Evolutionary conservation across 495 filamentous ascomycete species (phyloP), one percentile per base, ranked within the genome.

Genomic region (Trichoderma orchidacearum): DNA sequence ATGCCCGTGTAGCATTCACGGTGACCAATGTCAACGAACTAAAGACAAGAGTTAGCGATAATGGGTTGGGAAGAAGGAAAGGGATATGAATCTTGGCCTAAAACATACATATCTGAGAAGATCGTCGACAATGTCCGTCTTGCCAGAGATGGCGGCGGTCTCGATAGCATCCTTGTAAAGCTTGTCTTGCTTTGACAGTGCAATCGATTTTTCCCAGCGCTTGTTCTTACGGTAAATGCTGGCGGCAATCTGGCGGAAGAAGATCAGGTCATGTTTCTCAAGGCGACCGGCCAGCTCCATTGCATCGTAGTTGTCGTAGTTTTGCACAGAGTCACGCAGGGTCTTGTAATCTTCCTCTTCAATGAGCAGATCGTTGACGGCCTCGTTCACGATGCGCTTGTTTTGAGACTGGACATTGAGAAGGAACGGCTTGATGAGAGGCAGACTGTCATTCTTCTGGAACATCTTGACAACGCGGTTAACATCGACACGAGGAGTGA

Each of bases 331-430:
- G 73, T 99, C 94, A 48, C 90, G 86, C 25, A 99, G 82, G 21
- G 90, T 95, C 85, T 99, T 97, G 79, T 99, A 88, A 66, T 99
- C 94, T 63, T 97, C 94, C 72, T 97, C 94, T 70, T 99, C 94
- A 59, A 99, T 99, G 64, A 99, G 75, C 56, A 99, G 75, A 68
- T 97, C 94, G 64, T 99, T 96, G 73, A 99, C 96, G 31, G 94
- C 94, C 62, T 93, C 88, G 73, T 99, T 99, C 64, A 99, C 94
- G 30, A 87, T 86, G 58, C 85, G 85, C 84, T 99, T 99, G 77
- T 99, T 99, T 74, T 99, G 94, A 27, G 79, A 73, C 72, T 99
- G 94, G 11, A 99, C 94, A 66, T 87, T 97, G 59, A 97, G 82
- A 62, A 99, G 75, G 85, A 99, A 99, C 17, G 94, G 92, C 76